Conservation (phyloP, 1,139 yeast genomes). For the Geotrichum reessii region DNA sequence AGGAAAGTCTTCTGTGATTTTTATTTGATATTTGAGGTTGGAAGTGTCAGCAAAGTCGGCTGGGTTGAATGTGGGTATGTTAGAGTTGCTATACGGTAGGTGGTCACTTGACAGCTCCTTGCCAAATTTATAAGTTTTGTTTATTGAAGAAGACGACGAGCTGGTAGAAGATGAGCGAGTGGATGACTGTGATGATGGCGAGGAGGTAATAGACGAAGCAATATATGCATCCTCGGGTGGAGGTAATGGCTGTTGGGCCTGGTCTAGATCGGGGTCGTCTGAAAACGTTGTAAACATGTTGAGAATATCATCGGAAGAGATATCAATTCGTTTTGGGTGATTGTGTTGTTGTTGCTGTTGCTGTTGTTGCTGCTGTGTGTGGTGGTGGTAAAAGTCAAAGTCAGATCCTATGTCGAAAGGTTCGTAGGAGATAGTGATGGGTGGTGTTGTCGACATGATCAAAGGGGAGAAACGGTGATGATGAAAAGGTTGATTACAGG, state of each 20-base stretch:
- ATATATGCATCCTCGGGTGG: neutral
- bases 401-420: neutral
- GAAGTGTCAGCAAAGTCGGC: constrained; percentile 20
- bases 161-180: neutral
- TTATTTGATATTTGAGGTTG: constrained; percentile 50
- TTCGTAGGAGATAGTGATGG: neutral
- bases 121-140: neutral
- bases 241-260: neutral
- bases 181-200: neutral
- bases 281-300: neutral
- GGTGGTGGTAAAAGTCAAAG: neutral
- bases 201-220: neutral
- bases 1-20: constrained; percentile 56
- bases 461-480: neutral
- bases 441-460: neutral
- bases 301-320: neutral
- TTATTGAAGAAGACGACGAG: neutral
- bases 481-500: neutral
- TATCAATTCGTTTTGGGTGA: neutral
- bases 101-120: neutral
- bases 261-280: neutral
- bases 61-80: neutral
- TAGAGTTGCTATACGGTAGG: neutral
- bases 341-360: neutral
- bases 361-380: neutral